Base-by-base conservation (phyloP, 1,284 basidiomycete genomes). In the Leccinum solheimii region DNA sequence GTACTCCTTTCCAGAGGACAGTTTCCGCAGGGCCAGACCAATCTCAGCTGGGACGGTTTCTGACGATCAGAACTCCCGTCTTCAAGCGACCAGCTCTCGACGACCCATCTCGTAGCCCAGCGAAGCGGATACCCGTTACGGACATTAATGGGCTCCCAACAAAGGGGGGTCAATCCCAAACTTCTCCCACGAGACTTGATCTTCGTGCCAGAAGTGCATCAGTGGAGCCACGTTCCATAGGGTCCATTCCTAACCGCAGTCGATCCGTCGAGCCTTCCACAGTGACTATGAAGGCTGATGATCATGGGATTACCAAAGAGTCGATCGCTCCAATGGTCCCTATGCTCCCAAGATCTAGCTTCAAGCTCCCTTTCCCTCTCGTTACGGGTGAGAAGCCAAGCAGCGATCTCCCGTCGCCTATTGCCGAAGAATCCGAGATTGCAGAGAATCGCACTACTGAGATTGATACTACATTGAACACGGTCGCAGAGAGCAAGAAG, bases 41-140 rank as follows among this genome's bases (percentile, higher is more conserved):
- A 19, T 59, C 57, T 56, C 62, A 61, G 6, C 23, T 52, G 13
- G 63, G 65, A n/a, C 65, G 57, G 27, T 63, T 61, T 49, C 26
- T 49, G 36, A 55, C 56, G 13, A 62, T 61, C 23, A 62, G 62
- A 56, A 48, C 74, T 7, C 75, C 73, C 0, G 66, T 76, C n/a
- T 81, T 81, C 64, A 72, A 67, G 56, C 74, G 74, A 1, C 66
- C 72, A 34, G 70, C 72, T 14, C 69, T 77, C 16, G 71, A 76
- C 57, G 76, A 71, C 64, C 81, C 64, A 64, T 73, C 67, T 68
- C 77, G 83, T 38, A 85, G 80, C 59, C 88, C 87, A 36, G 86
- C 87, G 10, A 81, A 83, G 64, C 82, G 87, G 49, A 75, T 88
- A 19, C 77, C 79, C 3, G 66, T 82, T 52, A 59, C 68, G 9